Conservation (phyloP, 306 rosid species). For the Styphnolobium japonicum region DNA sequence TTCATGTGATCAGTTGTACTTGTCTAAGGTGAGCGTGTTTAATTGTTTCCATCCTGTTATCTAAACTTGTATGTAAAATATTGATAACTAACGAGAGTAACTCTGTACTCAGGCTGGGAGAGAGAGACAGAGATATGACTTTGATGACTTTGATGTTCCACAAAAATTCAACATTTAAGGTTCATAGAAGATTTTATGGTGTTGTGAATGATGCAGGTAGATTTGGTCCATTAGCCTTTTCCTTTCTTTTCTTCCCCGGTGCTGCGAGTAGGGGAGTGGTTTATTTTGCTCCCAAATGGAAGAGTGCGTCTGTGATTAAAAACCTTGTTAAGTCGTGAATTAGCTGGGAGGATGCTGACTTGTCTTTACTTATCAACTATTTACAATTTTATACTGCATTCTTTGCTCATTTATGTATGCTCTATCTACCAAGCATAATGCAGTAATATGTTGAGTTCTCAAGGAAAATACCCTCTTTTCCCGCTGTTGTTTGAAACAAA, state of each 20-base stretch:
- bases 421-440: neutral
- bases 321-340: neutral
- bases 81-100: neutral
- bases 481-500: neutral
- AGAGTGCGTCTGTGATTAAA: neutral
- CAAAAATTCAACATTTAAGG: conserved; percentile 56
- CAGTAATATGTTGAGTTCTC: neutral
- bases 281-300: conserved; percentile 1
- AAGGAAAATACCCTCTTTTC: neutral
- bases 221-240: conserved; percentile 1
- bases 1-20: conserved; percentile 62
- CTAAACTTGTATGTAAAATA: neutral
- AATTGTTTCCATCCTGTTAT: neutral
- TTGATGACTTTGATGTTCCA: conserved; percentile 77
- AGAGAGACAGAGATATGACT: conserved; percentile 71
- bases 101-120: conserved; percentile 58
- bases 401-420: neutral
- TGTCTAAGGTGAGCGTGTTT: conserved; percentile 51
- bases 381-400: neutral
- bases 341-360: neutral
- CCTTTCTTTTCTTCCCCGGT: neutral
- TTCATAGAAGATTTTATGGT: neutral
- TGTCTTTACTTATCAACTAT: neutral
- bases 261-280: neutral
- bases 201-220: neutral